A percentile compares a stretch with the other conserved stretches of the same genome.
These are phyloP conservation scores for Stipa capillata DNA, from an alignment of 176 grass and related monocot species.

Conservation along the genomic window DNA sequence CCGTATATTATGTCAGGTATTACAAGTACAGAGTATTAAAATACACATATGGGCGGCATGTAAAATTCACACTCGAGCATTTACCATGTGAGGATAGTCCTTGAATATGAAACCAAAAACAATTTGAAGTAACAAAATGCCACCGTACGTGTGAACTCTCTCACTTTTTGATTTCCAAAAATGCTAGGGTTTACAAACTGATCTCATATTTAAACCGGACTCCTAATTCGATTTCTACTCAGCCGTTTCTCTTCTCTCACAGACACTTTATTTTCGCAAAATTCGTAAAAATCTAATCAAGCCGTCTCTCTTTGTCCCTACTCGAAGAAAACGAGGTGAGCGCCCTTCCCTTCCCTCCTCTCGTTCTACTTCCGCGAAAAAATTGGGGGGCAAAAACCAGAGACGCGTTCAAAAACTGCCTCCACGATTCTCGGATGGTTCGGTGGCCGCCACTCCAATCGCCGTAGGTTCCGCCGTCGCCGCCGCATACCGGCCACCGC, in stretches of 20 bases:
- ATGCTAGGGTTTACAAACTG: neutral
- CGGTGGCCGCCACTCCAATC: neutral
- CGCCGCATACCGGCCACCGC: neutral
- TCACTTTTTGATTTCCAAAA: neutral
- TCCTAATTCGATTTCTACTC: neutral
- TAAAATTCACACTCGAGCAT: too few species aligned
- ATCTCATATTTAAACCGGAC: neutral
- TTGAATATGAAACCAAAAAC: too few species aligned
- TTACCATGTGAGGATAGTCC: too few species aligned
- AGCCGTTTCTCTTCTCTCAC: neutral
- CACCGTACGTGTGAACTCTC: neutral
- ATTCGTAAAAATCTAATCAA: neutral
- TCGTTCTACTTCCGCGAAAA: neutral
- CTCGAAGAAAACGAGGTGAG: slow-evolving; percentile 14
- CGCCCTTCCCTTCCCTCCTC: neutral
- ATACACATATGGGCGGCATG: too few species aligned
- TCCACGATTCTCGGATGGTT: neutral
- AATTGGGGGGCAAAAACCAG: neutral
- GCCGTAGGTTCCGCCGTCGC: neutral
- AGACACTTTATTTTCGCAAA: neutral
- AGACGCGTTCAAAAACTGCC: neutral
- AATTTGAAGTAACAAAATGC: too few species aligned
- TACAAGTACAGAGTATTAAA: too few species aligned
- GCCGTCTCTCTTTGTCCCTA: neutral
- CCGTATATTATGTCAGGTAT: too few species aligned